A percentile compares a stretch with the other conserved stretches of the same genome.
These are phyloP conservation scores for Ustulina deusta DNA, from an alignment of 2,329 filamentous ascomycete genomes.

Conservation along the genomic window DNA sequence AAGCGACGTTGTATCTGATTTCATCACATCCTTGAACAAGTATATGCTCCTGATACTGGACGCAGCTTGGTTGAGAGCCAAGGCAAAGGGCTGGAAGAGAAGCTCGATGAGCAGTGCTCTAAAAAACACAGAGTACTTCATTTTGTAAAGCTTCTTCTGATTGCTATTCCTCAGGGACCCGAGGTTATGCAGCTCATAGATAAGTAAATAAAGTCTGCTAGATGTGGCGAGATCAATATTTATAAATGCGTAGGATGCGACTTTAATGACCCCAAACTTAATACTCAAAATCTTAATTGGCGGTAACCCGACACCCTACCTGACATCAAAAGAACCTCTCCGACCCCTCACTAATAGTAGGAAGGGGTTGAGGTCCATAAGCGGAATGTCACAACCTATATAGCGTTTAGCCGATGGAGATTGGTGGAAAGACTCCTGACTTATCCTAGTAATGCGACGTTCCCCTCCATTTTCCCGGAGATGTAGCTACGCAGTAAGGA, in stretches of 20 bases:
- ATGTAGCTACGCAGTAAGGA: slow-evolving; percentile 1
- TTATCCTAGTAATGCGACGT: slow-evolving; percentile 20
- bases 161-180: too few species aligned
- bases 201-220: neutral
- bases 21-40: slow-evolving; percentile 59
- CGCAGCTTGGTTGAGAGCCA: slow-evolving; percentile 34
- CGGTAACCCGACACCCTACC: neutral
- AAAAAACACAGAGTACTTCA: slow-evolving; percentile 23
- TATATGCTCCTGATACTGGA: slow-evolving; percentile 51
- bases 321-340: neutral
- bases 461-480: slow-evolving; percentile 29
- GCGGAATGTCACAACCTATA: slow-evolving; percentile 11
- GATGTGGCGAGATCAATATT: slow-evolving; percentile 13
- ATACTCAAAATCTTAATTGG: neutral
- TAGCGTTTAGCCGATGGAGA: slow-evolving; percentile 33
- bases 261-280: neutral
- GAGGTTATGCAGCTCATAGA: neutral
- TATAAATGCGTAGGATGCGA: slow-evolving; percentile 6
- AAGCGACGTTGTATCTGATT: slow-evolving; percentile 57
- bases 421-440: slow-evolving; percentile 33
- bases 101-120: slow-evolving; percentile 30
- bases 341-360: neutral
- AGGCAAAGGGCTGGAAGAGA: slow-evolving; percentile 28
- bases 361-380: slow-evolving; percentile 9
- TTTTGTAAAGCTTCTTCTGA: slow-evolving; percentile 1